These are phyloP conservation scores for Ogataea degrootiae DNA, from an alignment of 805 yeast species.

Conservation along the genomic window DNA sequence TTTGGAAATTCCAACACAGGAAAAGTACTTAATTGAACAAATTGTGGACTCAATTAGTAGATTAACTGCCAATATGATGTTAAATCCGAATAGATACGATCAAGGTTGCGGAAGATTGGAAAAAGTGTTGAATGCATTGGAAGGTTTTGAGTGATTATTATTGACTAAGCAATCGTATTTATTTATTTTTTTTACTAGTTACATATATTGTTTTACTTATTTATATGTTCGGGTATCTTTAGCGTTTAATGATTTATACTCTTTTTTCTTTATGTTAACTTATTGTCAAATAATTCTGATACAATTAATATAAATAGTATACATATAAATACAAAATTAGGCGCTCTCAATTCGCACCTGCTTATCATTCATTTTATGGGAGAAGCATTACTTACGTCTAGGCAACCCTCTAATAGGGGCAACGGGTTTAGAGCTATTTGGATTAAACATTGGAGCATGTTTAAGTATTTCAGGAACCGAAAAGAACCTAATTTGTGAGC, in stretches of 20 bases:
- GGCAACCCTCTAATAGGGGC: constrained; percentile 59
- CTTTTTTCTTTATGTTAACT: not conserved
- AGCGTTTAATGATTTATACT: not conserved
- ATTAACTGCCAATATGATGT: constrained; percentile 84
- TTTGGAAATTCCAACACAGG: constrained; percentile 68
- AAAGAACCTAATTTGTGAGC: constrained; percentile 81
- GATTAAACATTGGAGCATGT: constrained; percentile 84
- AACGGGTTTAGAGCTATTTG: constrained; percentile 50
- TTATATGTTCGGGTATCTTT: not conserved
- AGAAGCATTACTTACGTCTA: not conserved
- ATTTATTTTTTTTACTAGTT: not conserved
- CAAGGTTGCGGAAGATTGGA: constrained; percentile 78
- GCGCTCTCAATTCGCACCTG: not conserved
- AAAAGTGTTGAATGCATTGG: constrained; percentile 78
- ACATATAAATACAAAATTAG: not conserved
- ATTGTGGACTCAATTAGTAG: constrained; percentile 81
- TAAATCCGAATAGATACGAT: constrained; percentile 74
- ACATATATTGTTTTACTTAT: not conserved
- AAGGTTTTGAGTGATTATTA: constrained; percentile 54
- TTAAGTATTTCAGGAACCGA: constrained; percentile 83
- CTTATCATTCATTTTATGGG: constrained; percentile 15
- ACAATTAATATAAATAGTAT: too few species aligned
- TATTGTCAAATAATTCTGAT: too few species aligned
- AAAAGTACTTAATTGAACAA: constrained; percentile 75
- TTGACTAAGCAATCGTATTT: not conserved